These are phyloP conservation scores for Chlorophyllum brunneum DNA, from an alignment of 768 basidiomycete genomes.

Conservation along the genomic window DNA sequence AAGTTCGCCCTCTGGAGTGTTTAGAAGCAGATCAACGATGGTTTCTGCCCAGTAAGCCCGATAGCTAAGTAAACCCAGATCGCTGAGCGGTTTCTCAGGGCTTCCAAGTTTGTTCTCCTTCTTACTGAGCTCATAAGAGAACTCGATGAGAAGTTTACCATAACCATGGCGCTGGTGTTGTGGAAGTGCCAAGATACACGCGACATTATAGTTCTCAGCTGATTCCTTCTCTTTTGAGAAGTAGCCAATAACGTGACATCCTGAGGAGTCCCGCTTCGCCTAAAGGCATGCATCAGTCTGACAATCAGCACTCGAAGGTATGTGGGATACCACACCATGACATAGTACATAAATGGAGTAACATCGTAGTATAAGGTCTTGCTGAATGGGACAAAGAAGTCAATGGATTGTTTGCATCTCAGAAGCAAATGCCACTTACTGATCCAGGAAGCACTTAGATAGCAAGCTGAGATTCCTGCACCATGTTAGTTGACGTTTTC, in stretches of 20 bases:
- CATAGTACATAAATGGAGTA: conserved; percentile 99
- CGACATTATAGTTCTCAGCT: conserved; percentile 97
- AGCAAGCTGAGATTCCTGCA: conserved; percentile 95
- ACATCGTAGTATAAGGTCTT: conserved; percentile 99
- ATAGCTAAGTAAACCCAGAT: conserved; percentile 90
- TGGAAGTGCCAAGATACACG: conserved; percentile 97
- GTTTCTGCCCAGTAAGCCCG: conserved; percentile 97
- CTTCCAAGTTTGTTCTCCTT: conserved; percentile 93
- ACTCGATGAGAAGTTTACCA: conserved; percentile 94
- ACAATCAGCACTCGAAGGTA: conserved; percentile 2
- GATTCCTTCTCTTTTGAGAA: conserved; percentile 99
- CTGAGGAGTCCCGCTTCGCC: conserved; percentile 82
- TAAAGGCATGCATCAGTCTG: conserved; percentile 23
- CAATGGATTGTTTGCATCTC: conserved; percentile 2
- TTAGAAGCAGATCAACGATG: conserved; percentile 85
- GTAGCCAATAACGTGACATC: conserved; percentile 95
- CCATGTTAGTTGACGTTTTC: conserved; percentile 92
- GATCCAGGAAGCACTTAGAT: conserved; percentile 98
- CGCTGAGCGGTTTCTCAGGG: conserved; percentile 96
- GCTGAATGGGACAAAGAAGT: conserved; percentile 36
- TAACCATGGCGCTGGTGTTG: conserved; percentile 97
- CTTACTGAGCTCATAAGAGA: conserved; percentile 97
- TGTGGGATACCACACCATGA: conserved; percentile 65
- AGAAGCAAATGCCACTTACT: conserved; percentile 51
- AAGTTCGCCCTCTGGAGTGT: conserved; percentile 70